Percentiles rank a stretch among this genome's conserved stretches.
Evolutionary conservation across 78 protist genomes (phyloP).

Genomic region (Tieghemostelium lacteum): DNA sequence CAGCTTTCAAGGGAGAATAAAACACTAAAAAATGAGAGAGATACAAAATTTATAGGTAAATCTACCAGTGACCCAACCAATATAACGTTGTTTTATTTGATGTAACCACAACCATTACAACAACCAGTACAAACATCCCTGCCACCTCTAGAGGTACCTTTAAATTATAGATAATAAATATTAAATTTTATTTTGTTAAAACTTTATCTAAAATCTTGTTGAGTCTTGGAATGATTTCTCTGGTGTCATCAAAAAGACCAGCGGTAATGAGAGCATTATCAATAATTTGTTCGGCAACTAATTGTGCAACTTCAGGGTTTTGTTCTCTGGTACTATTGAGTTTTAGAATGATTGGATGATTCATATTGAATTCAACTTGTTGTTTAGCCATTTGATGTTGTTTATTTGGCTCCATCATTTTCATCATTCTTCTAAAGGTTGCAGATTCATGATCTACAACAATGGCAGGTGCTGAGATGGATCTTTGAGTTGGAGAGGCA

Average conservation of each 20-base stretch:
- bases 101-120: too few species aligned
- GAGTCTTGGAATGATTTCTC: conserved; percentile 81
- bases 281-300: conserved; percentile 83
- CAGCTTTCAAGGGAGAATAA: too few species aligned
- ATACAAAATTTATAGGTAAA: too few species aligned
- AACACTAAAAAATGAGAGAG: too few species aligned
- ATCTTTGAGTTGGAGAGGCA: conserved; percentile 50
- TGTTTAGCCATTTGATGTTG: conserved; percentile 51
- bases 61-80: too few species aligned
- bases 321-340: conserved; percentile 10
- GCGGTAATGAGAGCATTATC: conserved; percentile 94
- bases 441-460: conserved; percentile 71
- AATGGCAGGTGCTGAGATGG: conserved; percentile 61
- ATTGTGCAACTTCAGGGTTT: conserved; percentile 68
- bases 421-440: conserved; percentile 83
- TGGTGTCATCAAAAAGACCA: conserved; percentile 93
- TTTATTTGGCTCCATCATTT: conserved; percentile 78
- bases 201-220: conserved; percentile 61
- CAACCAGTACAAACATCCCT: too few species aligned
- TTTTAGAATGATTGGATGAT: conserved; percentile 84
- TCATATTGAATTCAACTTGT: conserved; percentile 89
- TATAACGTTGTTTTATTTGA: too few species aligned
- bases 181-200: conserved; percentile 33
- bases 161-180: neutral
- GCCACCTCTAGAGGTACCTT: too few species aligned